These are phyloP conservation scores for Diaporthe destruens DNA, from an alignment of 2,329 filamentous ascomycete genomes.

Conservation along the genomic window DNA sequence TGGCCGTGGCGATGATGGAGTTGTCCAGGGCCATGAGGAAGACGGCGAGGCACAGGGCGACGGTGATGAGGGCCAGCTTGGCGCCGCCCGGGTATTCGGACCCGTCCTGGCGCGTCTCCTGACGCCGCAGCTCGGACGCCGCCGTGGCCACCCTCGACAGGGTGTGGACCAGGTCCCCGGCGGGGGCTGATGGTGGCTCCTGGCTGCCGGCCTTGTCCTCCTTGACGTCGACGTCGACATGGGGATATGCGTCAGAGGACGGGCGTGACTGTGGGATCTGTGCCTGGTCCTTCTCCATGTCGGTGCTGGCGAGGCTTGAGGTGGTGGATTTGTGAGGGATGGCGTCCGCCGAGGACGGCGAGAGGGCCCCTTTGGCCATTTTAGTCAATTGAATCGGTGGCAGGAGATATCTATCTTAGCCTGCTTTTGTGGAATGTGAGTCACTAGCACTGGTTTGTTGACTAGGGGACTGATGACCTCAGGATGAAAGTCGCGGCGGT, in stretches of 20 bases:
- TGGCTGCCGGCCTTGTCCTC: background rate
- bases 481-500: background rate
- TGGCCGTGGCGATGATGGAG: constrained; percentile 55
- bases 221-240: background rate
- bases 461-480: too few species aligned
- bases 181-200: background rate
- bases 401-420: background rate
- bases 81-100: constrained; percentile 53
- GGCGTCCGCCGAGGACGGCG: background rate
- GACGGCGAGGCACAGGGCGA: constrained; percentile 58
- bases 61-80: constrained; percentile 55
- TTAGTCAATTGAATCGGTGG: background rate
- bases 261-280: background rate
- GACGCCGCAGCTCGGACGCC: constrained; percentile 33
- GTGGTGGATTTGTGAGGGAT: background rate
- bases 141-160: constrained; percentile 2
- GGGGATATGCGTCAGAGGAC: background rate
- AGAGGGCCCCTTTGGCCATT: background rate
- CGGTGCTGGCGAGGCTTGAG: constrained; percentile 1
- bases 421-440: constrained; percentile 11
- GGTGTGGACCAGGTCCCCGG: constrained; percentile 2
- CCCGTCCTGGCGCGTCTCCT: constrained; percentile 54
- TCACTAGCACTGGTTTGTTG: constrained; percentile 2
- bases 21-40: constrained; percentile 58
- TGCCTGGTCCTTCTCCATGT: constrained; percentile 13